phyloP scores from a whole-genome alignment of 2,329 filamentous ascomycete genomes.

The Clonostachys chloroleuca region DNA sequence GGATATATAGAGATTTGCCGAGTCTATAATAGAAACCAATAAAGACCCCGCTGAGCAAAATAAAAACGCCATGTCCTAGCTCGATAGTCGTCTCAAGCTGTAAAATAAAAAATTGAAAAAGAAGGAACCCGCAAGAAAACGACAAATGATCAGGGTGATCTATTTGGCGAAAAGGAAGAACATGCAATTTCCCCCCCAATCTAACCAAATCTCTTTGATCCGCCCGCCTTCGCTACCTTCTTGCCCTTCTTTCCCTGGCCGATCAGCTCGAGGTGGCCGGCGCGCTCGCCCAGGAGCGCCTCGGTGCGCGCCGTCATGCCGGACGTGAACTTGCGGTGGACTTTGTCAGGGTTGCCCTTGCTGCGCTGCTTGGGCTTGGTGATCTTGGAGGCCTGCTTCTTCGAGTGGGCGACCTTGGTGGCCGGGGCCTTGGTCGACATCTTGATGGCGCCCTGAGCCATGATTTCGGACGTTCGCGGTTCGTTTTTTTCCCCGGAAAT shows the following conservation, averaged over 20 bases:
- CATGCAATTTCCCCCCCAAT: background rate
- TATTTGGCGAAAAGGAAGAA: no score
- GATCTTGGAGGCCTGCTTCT: constrained; percentile 37
- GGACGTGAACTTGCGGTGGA: constrained; percentile 49
- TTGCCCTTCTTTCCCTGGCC: constrained; percentile 48
- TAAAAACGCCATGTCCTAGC: no score
- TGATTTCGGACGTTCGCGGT: constrained; percentile 12
- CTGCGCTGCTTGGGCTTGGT: constrained; percentile 36
- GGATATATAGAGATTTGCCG: no score
- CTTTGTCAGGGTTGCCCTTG: constrained; percentile 43
- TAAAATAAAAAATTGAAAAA: no score
- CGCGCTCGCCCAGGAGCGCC: constrained; percentile 52
- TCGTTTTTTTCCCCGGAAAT: background rate
- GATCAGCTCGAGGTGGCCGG: constrained; percentile 56
- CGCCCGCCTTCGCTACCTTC: constrained; percentile 37
- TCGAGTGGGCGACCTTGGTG: constrained; percentile 32
- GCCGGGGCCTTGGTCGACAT: constrained; percentile 33
- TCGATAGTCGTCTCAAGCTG: no score
- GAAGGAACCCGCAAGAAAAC: no score
- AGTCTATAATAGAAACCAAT: no score
- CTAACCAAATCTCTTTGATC: constrained; percentile 53
- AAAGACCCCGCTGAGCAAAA: no score
- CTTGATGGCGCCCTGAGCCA: constrained; percentile 53
- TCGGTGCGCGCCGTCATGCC: constrained; percentile 52
- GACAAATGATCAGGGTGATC: no score